Evolutionary conservation across 495 filamentous ascomycete genomes (phyloP).

Genomic region (Parachaetomium inaequale): DNA sequence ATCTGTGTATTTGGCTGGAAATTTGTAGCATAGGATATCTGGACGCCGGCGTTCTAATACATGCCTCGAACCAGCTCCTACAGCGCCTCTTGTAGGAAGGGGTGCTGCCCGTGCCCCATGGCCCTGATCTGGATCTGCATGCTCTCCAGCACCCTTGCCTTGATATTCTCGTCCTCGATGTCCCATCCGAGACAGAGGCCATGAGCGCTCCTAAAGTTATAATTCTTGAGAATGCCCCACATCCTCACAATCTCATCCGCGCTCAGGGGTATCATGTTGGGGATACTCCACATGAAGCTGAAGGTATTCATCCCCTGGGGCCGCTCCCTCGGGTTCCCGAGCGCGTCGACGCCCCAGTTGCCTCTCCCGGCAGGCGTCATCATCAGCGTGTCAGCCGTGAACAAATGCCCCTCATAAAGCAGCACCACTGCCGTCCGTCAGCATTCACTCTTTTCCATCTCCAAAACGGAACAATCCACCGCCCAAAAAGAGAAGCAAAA

Average conservation of each 20-base stretch:
- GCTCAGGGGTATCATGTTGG: conserved; percentile 74
- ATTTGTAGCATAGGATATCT: not conserved
- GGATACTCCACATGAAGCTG: conserved; percentile 75
- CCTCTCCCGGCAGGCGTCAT: conserved; percentile 56
- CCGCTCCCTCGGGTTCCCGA: conserved; percentile 39
- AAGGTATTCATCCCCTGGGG: conserved; percentile 58
- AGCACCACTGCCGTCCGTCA: conserved; percentile 44
- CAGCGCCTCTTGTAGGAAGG: conserved; percentile 27
- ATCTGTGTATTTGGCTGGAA: not conserved
- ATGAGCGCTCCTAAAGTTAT: conserved; percentile 61
- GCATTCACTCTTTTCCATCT: too few species aligned
- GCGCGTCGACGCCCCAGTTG: conserved; percentile 37
- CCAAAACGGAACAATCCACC: too few species aligned
- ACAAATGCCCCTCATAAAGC: conserved; percentile 54
- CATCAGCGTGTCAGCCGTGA: conserved; percentile 69
- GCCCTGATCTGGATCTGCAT: conserved; percentile 64
- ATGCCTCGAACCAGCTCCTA: not conserved
- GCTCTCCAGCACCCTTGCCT: conserved; percentile 64
- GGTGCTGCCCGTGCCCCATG: conserved; percentile 53
- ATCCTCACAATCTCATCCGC: conserved; percentile 52
- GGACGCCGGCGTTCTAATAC: not conserved
- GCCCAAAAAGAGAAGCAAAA: not conserved
- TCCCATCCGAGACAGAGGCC: conserved; percentile 62
- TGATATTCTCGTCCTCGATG: conserved; percentile 53
- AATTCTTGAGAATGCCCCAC: conserved; percentile 50